Evolutionary conservation across 352 stramenopile genomes (phyloP).

Genomic region (Peronosclerospora sorghi): DNA sequence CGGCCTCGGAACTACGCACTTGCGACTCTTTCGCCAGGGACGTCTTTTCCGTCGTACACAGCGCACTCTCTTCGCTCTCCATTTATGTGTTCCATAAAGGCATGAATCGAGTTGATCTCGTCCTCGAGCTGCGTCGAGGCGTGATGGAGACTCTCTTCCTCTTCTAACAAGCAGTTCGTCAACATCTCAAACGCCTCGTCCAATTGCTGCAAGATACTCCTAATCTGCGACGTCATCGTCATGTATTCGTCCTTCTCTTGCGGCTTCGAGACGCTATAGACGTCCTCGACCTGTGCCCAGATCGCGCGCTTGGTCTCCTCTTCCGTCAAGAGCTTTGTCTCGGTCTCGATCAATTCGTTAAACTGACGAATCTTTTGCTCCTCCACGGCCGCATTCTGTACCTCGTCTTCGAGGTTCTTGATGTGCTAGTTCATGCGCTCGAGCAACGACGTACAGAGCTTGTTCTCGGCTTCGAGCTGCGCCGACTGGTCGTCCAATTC

Average conservation of each 20-base stretch:
- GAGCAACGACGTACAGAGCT: slow-evolving; percentile 67
- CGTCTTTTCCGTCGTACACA: slow-evolving; percentile 77
- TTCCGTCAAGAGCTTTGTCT: slow-evolving; percentile 67
- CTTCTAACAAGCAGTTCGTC: slow-evolving; percentile 72
- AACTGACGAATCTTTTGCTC: slow-evolving; percentile 69
- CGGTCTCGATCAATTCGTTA: slow-evolving; percentile 50
- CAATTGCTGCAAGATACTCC: slow-evolving; percentile 73
- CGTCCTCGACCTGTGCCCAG: slow-evolving; percentile 75
- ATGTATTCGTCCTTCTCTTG: slow-evolving; percentile 87
- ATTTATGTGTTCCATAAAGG: slow-evolving; percentile 86
- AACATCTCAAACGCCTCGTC: slow-evolving; percentile 84
- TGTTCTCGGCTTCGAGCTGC: slow-evolving; percentile 68
- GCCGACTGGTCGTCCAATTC: slow-evolving; percentile 64
- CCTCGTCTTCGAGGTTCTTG: slow-evolving; percentile 63
- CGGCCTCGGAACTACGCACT: slow-evolving; percentile 62
- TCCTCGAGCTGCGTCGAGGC: slow-evolving; percentile 71
- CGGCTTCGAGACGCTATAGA: slow-evolving; percentile 70
- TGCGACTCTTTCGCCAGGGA: slow-evolving; percentile 78
- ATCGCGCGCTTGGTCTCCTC: slow-evolving; percentile 78
- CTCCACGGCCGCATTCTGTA: slow-evolving; percentile 58
- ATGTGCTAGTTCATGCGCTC: slow-evolving; percentile 81
- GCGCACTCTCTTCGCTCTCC: slow-evolving; percentile 77
- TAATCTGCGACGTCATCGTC: slow-evolving; percentile 88
- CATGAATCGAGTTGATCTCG: slow-evolving; percentile 81
- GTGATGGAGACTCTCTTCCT: slow-evolving; percentile 78